Base-by-base conservation (phyloP, 2,329 filamentous ascomycete genomes). In the Amesomyces nigricolor region DNA sequence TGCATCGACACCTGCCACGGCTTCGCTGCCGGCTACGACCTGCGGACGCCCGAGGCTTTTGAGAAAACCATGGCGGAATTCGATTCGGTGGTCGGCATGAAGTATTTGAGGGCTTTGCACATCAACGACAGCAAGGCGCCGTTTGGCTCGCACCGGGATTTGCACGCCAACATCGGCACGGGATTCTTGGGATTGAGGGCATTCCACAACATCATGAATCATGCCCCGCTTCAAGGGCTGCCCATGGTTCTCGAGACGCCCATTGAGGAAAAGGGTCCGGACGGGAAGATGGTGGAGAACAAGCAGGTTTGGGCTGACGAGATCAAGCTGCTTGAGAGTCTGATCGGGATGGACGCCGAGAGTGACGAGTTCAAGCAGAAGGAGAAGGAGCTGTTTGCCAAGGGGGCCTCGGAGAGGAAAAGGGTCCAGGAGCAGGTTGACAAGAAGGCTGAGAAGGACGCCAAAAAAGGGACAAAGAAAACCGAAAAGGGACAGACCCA, bases 191-290 rank as follows among this genome's bases (percentile, higher is more conserved):
- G 94, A 0, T 78, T 99, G 14, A 82, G 88, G 19, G 88, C 91
- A 2, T 99, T 99, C 71, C 89, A 96, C 73, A 89, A 86, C 67
- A 75, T 99, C 57, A 86, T 97, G 77, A 97, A 97, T 70, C 84
- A 90, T 65, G 75, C 79, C 26, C 76, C 82, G 1, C 87, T 97
- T 57, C 81, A 87, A 62, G 83, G 83, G 26, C 72, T 96, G 65
- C 94, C 94, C 4, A 90, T 99, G 83, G 85, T 99, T 2, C 80
- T 99, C 7, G 94, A 99, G 75, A 99, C 94, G n/a, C 94, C 94
- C 5, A 92, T 94, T 60, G 89, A 95, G 59, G 78, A 79, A 38
- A 81, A 82, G 45, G 84, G 81, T 16, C 73, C 77, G 47, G 77
- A 85, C 61, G 87, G 86, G 43, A 86, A 86, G 69, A 77, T 78